Conservation (phyloP, 306 rosid species). For the Astragalus membranaceus region DNA sequence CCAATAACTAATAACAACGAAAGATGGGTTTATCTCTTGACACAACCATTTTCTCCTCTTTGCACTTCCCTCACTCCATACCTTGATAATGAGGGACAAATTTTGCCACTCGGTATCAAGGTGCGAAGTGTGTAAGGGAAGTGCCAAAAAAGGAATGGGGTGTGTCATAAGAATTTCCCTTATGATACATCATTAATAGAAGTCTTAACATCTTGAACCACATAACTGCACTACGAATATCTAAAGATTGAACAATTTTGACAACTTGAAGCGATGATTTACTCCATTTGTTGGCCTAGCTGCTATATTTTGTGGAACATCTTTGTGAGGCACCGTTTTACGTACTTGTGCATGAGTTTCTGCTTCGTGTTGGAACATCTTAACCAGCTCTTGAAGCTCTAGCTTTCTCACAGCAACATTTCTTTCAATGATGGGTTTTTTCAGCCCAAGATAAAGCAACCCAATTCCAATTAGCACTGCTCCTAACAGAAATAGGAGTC, state of each 20-base stretch:
- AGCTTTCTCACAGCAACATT: slow-evolving; percentile 59
- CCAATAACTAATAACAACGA: no score
- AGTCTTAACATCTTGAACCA: not conserved
- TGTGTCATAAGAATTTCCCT: no score
- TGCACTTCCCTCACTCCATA: no score
- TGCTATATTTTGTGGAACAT: slow-evolving; percentile 47
- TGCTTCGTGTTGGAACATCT: slow-evolving; percentile 90
- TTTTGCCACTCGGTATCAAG: no score
- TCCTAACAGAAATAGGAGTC: slow-evolving; percentile 43
- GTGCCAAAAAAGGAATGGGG: no score
- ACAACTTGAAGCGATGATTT: slow-evolving; percentile 20
- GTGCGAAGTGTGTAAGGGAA: no score
- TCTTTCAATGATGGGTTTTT: slow-evolving; percentile 47
- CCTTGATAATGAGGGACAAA: no score
- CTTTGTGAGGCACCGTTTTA: slow-evolving; percentile 44
- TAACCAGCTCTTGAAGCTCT: slow-evolving; percentile 72
- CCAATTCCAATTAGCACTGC: slow-evolving; percentile 55
- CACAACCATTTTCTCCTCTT: no score
- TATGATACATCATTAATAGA: not conserved
- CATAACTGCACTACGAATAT: not conserved
- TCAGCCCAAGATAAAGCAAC: slow-evolving; percentile 69
- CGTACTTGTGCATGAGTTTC: slow-evolving; percentile 75
- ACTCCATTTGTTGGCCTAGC: slow-evolving; percentile 19
- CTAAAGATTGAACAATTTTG: slow-evolving; percentile 4
- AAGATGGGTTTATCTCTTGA: no score